A percentile compares a stretch with the other conserved stretches of the same genome.
Conservation (phyloP, 2,329 filamentous ascomycete species). For the Coniochaeta hoffmannii region DNA sequence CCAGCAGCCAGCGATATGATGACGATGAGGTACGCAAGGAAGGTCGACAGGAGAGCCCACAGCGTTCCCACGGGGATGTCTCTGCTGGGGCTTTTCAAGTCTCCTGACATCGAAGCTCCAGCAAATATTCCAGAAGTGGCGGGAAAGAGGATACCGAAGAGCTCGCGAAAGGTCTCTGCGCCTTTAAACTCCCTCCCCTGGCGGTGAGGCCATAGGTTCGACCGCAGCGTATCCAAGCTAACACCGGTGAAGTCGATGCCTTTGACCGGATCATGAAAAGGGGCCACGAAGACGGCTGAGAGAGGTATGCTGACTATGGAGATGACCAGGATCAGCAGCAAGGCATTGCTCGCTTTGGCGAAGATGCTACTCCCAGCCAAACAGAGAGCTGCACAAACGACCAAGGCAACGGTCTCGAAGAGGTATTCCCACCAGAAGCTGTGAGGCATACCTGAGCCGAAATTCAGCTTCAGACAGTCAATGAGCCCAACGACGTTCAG, state of each 20-base stretch:
- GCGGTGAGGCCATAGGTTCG: constrained; percentile 68
- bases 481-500: constrained; percentile 83
- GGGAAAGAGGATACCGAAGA: constrained; percentile 83
- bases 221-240: constrained; percentile 60
- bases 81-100: constrained; percentile 74
- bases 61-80: constrained; percentile 81
- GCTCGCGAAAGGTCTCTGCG: constrained; percentile 65
- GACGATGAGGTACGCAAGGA: constrained; percentile 67
- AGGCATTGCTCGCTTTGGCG: constrained; percentile 68
- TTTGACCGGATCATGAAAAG: constrained; percentile 56
- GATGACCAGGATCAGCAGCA: constrained; percentile 63
- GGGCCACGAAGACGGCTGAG: constrained; percentile 60
- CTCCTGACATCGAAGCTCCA: constrained; percentile 86
- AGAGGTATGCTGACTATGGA: constrained; percentile 76
- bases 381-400: constrained; percentile 67
- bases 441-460: constrained; percentile 59
- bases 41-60: constrained; percentile 68
- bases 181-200: constrained; percentile 55
- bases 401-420: constrained; percentile 63
- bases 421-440: constrained; percentile 73
- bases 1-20: constrained; percentile 72
- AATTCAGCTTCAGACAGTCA: constrained; percentile 72
- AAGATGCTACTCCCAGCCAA: constrained; percentile 75
- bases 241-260: constrained; percentile 72
- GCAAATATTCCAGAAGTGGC: constrained; percentile 57